These are phyloP conservation scores for Houttuynia cordata DNA, from an alignment of 164 flowering plant species.

Conservation along the genomic window DNA sequence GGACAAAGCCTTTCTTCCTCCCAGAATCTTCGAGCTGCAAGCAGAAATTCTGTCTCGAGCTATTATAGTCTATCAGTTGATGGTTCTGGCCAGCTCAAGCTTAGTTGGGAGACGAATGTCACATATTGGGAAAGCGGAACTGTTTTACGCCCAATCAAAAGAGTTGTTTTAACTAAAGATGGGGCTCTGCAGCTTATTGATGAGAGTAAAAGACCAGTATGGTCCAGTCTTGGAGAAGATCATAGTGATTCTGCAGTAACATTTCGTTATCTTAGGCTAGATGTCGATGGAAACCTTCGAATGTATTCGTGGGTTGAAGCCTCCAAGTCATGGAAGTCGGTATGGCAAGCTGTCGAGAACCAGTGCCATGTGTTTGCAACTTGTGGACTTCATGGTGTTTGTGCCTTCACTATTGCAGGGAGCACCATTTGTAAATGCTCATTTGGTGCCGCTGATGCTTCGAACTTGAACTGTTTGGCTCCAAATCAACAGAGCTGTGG, in stretches of 20 bases:
- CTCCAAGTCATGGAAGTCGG: slow-evolving; percentile 36
- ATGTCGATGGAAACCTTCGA: slow-evolving; percentile 65
- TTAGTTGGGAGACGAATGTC: slow-evolving; percentile 48
- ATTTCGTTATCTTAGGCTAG: slow-evolving; percentile 55
- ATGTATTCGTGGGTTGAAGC: slow-evolving; percentile 51
- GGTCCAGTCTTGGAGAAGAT: slow-evolving; percentile 55
- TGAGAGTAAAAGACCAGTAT: slow-evolving; percentile 22
- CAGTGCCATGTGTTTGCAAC: slow-evolving; percentile 72
- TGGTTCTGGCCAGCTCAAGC: slow-evolving; percentile 34
- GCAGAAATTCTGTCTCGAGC: slow-evolving; percentile 37
- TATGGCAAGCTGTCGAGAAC: slow-evolving; percentile 69
- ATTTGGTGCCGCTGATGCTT: slow-evolving; percentile 11
- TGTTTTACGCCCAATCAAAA: slow-evolving; percentile 9
- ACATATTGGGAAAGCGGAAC: slow-evolving; percentile 41
- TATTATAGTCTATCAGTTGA: slow-evolving; percentile 40
- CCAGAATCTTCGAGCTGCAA: slow-evolving; percentile 40
- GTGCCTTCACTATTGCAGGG: slow-evolving; percentile 24
- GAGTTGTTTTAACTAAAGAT: slow-evolving; percentile 27
- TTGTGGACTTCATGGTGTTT: slow-evolving; percentile 41
- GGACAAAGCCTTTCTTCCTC: slow-evolving; percentile 35
- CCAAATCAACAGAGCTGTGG: slow-evolving; percentile 26
- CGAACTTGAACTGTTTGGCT: slow-evolving; percentile 35
- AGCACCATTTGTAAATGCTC: slow-evolving; percentile 42
- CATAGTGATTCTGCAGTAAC: slow-evolving; percentile 31
- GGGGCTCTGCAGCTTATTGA: slow-evolving; percentile 49